These are phyloP conservation scores for Hibiscus mutabilis DNA, from an alignment of 345 rosid species.

Conservation along the genomic window DNA sequence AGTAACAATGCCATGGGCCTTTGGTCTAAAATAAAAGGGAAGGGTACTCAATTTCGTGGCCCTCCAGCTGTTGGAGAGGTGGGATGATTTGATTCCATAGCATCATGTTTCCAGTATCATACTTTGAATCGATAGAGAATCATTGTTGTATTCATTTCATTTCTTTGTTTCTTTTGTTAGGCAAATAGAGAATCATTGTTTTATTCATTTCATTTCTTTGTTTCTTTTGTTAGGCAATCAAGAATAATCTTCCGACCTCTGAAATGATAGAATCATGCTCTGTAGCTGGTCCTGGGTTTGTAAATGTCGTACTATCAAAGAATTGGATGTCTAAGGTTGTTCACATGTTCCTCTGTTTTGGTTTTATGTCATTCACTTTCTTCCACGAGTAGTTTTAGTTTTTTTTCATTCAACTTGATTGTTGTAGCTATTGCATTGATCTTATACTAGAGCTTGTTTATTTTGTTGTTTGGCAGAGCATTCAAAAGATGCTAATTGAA, in stretches of 20 bases:
- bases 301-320: slow-evolving; percentile 63
- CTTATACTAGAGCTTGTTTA: slow-evolving; percentile 8
- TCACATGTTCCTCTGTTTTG: background rate
- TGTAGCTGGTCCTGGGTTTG: slow-evolving; percentile 93
- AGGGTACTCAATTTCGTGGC: slow-evolving; percentile 48
- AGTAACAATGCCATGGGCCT: slow-evolving; percentile 97
- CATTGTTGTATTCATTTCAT: background rate
- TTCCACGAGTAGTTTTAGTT: background rate
- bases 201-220: background rate
- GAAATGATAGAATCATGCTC: slow-evolving; percentile 80
- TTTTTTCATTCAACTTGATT: background rate
- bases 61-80: slow-evolving; percentile 91
- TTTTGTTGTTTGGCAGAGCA: slow-evolving; percentile 41
- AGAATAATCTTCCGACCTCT: slow-evolving; percentile 60
- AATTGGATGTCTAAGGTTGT: slow-evolving; percentile 85
- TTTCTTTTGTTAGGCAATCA: slow-evolving; percentile 49
- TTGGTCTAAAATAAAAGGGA: slow-evolving; percentile 68
- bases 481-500: slow-evolving; percentile 68
- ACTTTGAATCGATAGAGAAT: background rate
- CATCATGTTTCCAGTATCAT: background rate
- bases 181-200: slow-evolving; percentile 22
- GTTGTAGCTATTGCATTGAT: slow-evolving; percentile 2
- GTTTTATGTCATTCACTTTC: background rate
- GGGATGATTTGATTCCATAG: background rate
- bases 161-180: slow-evolving; percentile 29